A percentile compares a stretch with the other conserved stretches of the same genome.
Conservation (phyloP, 305 asterid genomes). For the Plantago lanceolata region DNA sequence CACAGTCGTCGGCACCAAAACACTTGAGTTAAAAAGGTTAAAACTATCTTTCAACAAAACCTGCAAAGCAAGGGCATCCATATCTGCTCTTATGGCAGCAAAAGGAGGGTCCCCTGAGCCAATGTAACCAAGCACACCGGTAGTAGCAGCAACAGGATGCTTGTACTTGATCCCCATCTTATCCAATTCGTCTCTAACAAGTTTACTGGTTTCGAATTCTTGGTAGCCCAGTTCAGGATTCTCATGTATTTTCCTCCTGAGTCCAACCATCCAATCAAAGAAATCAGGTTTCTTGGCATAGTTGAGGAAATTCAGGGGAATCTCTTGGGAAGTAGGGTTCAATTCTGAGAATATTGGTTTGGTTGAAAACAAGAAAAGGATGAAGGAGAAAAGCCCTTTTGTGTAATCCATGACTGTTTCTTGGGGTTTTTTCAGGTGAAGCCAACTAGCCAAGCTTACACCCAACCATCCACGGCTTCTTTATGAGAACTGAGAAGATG, state of each 20-base stretch:
- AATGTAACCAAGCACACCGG: constrained; percentile 65
- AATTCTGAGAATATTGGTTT: constrained; percentile 25
- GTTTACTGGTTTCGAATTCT: constrained; percentile 87
- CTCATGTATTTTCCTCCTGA: constrained; percentile 80
- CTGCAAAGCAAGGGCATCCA: constrained; percentile 93
- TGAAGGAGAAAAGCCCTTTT: constrained; percentile 30
- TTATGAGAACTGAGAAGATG: too few relatives aligned
- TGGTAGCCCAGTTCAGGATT: constrained; percentile 88
- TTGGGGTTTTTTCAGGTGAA: too few relatives aligned
- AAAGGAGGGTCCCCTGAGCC: constrained; percentile 90
- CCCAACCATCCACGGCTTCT: too few relatives aligned
- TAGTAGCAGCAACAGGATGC: constrained; percentile 67
- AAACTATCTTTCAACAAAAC: constrained; percentile 22
- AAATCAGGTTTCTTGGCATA: constrained; percentile 55
- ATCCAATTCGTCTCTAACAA: constrained; percentile 72
- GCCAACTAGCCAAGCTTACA: too few relatives aligned
- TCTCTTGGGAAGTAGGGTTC: constrained; percentile 35
- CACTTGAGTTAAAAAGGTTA: too few relatives aligned
- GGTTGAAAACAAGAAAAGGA: constrained; percentile 30
- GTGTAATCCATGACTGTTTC: constrained; percentile 32
- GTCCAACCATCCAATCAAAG: constrained; percentile 72
- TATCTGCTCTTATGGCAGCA: constrained; percentile 91
- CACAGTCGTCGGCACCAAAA: too few relatives aligned
- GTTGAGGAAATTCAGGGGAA: constrained; percentile 50
- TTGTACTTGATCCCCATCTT: constrained; percentile 71